Conservation (phyloP, 2,329 filamentous ascomycete genomes). For the Penicillium olsonii region DNA sequence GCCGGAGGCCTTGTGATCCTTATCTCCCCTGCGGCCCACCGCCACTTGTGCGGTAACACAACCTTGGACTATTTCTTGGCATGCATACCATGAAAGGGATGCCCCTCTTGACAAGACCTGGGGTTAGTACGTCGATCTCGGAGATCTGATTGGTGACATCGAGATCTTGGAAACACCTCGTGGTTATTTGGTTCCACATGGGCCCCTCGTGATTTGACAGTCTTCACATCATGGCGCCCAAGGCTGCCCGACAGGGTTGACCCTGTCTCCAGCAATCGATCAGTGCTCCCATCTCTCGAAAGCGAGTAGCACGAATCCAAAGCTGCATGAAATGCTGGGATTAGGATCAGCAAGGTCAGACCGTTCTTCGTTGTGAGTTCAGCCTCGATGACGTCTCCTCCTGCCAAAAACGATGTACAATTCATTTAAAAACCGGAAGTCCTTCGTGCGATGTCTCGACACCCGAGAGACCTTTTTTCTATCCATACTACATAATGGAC, state of each 20-base stretch:
- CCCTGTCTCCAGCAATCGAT: not conserved
- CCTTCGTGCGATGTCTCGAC: not conserved
- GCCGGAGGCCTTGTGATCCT: no score
- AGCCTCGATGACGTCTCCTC: not conserved
- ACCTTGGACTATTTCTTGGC: no score
- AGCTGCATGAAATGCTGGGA: not conserved
- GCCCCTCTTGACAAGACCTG: no score
- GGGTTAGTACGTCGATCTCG: no score
- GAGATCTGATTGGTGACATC: no score
- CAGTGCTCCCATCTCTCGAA: not conserved
- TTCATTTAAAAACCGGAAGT: not conserved
- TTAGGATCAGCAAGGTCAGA: not conserved
- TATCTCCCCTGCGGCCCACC: no score
- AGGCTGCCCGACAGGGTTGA: not conserved
- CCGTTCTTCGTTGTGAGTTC: not conserved
- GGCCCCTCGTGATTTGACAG: no score
- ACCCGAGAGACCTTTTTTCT: not conserved
- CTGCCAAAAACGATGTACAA: not conserved
- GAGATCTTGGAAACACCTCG: no score
- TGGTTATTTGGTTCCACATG: no score
- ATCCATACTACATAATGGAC: not conserved
- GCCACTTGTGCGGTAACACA: no score
- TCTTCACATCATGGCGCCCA: no score
- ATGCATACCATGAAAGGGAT: no score
- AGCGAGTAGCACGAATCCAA: not conserved